Conservation (phyloP, 495 filamentous ascomycete genomes). For the Hypoxylon crocopeplum region DNA sequence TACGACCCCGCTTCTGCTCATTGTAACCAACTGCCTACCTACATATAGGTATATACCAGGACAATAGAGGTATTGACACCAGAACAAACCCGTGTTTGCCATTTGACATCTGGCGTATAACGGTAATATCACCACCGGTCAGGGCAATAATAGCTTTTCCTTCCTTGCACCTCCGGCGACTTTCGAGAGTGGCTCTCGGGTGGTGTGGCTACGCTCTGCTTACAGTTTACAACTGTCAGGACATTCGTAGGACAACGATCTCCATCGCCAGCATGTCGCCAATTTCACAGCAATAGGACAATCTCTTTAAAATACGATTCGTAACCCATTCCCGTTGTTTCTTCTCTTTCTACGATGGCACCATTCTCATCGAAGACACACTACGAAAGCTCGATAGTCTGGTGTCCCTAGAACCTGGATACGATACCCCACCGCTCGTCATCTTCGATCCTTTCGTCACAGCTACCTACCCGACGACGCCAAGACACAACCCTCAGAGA, state of each 20-base stretch:
- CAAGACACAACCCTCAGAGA: background rate
- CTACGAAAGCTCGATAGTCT: conserved; percentile 1
- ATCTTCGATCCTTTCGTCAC: background rate
- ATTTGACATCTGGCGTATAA: background rate
- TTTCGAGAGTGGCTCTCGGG: background rate
- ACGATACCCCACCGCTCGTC: background rate
- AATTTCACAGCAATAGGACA: background rate
- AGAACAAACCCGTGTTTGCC: background rate
- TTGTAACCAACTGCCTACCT: too few species aligned
- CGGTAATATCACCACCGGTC: background rate
- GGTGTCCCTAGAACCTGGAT: background rate
- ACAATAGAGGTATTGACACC: background rate
- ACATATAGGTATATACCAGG: too few species aligned
- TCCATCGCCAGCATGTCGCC: background rate
- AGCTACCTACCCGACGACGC: background rate
- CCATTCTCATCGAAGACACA: background rate
- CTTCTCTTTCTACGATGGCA: conserved; percentile 9
- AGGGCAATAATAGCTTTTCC: background rate
- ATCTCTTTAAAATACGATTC: background rate
- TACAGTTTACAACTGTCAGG: background rate
- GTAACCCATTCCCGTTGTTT: background rate
- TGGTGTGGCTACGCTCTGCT: background rate
- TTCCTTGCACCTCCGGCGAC: background rate
- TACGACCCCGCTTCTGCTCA: too few species aligned
- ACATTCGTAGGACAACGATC: background rate